Evolutionary conservation across 495 filamentous ascomycete species (phyloP).

Genomic region (Penicillium flavigenum): DNA sequence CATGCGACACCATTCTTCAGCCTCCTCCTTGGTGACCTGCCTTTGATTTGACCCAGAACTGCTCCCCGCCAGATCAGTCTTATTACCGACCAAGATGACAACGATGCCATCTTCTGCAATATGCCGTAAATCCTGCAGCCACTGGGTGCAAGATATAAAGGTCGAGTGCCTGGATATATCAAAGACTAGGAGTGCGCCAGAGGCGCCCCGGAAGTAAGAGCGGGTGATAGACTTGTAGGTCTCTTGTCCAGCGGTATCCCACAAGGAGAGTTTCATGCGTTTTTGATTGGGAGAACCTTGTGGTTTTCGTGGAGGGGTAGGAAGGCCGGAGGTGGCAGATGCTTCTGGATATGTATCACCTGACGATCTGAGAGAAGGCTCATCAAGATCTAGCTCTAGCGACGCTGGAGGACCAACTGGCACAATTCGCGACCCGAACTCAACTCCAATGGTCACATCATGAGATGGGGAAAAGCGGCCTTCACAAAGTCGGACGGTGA

Average conservation of each 20-base stretch:
- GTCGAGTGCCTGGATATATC: conserved; percentile 87
- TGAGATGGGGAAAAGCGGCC: conserved; percentile 90
- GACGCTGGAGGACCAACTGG: conserved; percentile 77
- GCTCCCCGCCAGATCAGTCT: conserved; percentile 69
- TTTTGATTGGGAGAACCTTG: conserved; percentile 54
- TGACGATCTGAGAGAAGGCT: conserved; percentile 16
- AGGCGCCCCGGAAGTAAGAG: conserved; percentile 92
- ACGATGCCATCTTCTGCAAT: conserved; percentile 94
- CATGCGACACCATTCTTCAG: conserved; percentile 77
- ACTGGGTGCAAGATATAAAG: conserved; percentile 79
- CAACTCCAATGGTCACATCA: conserved; percentile 97
- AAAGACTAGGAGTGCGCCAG: conserved; percentile 89
- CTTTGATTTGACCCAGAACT: conserved; percentile 59
- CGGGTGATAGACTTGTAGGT: conserved; percentile 94
- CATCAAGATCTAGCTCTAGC: conserved; percentile 40
- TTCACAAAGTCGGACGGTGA: conserved; percentile 95
- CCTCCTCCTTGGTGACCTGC: conserved; percentile 74
- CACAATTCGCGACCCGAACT: conserved; percentile 93
- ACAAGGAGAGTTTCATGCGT: conserved; percentile 78
- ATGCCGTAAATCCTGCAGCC: conserved; percentile 87
- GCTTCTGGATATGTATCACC: conserved; percentile 20
- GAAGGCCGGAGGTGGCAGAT: conserved; percentile 32
- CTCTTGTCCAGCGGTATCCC: conserved; percentile 98
- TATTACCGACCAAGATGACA: conserved; percentile 93
- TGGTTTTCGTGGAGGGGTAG: conserved; percentile 38